Evolutionary conservation across 768 basidiomycete species (phyloP).

Genomic region (Pholiota molesta): DNA sequence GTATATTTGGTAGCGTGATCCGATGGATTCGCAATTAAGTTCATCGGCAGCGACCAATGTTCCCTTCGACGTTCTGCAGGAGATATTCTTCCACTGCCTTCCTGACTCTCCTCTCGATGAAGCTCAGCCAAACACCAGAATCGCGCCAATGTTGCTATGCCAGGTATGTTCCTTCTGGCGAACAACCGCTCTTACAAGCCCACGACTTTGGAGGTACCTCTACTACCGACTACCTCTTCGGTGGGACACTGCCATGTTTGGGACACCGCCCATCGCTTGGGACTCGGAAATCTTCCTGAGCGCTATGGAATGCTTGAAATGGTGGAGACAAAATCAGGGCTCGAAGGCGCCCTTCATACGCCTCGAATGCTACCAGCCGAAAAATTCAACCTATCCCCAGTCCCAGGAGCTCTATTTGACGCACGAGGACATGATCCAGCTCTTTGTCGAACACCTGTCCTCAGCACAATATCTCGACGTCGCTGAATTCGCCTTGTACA

Average conservation of each 20-base stretch:
- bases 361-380: neutral
- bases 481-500: too few relatives aligned
- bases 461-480: too few relatives aligned
- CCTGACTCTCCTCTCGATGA: neutral
- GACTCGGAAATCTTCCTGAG: neutral
- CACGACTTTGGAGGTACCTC: neutral
- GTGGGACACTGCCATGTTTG: neutral
- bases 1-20: too few relatives aligned
- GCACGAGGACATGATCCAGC: too few relatives aligned
- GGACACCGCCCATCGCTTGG: neutral
- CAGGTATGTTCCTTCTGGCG: neutral
- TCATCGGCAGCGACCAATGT: neutral
- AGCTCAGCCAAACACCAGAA: neutral
- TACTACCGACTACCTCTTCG: neutral
- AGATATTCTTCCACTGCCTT: neutral
- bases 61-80: neutral
- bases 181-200: neutral
- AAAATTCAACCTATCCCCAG: too few relatives aligned
- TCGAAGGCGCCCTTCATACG: neutral
- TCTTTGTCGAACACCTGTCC: too few relatives aligned
- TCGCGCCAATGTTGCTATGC: neutral
- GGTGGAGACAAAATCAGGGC: neutral
- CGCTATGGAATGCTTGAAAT: neutral
- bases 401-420: too few relatives aligned
- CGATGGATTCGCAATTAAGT: too few relatives aligned